Evolutionary conservation across 768 basidiomycete genomes (phyloP).

Genomic region (Rhizopogon rudus): DNA sequence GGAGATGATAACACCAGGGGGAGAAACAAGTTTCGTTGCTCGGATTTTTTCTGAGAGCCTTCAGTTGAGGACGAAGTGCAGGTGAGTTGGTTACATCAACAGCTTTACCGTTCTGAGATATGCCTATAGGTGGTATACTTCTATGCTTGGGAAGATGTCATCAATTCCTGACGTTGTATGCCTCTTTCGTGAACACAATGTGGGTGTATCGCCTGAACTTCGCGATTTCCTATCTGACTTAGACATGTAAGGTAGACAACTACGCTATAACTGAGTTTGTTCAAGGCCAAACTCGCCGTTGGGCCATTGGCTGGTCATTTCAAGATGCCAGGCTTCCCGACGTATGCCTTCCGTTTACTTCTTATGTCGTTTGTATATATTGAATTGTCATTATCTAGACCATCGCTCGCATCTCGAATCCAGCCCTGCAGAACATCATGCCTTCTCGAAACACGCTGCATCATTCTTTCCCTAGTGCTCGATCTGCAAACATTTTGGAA

Average conservation of each 20-base stretch:
- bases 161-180: constrained; percentile 62
- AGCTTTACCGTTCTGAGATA: neutral
- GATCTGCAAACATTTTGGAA: constrained; percentile 7
- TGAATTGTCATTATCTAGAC: constrained; percentile 25
- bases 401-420: constrained; percentile 32
- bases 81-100: constrained; percentile 33
- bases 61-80: constrained; percentile 42
- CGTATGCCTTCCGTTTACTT: constrained; percentile 40
- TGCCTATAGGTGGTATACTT: constrained; percentile 78
- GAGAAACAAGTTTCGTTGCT: constrained; percentile 75
- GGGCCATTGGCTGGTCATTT: constrained; percentile 89
- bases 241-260: constrained; percentile 61
- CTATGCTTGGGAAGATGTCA: constrained; percentile 84
- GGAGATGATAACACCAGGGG: constrained; percentile 89
- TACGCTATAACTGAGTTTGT: constrained; percentile 82
- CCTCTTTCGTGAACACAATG: constrained; percentile 42
- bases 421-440: constrained; percentile 45
- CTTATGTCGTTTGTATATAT: neutral
- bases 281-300: constrained; percentile 87
- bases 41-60: constrained; percentile 77
- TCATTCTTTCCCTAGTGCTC: constrained; percentile 28
- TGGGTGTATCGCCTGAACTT: constrained; percentile 18
- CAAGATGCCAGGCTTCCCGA: constrained; percentile 63
- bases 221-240: neutral
- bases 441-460: constrained; percentile 54